A percentile compares a stretch with the other conserved stretches of the same genome.
phyloP scores from a whole-genome alignment of 73 alveolate genomes.

The Symbiodinium natans region DNA sequence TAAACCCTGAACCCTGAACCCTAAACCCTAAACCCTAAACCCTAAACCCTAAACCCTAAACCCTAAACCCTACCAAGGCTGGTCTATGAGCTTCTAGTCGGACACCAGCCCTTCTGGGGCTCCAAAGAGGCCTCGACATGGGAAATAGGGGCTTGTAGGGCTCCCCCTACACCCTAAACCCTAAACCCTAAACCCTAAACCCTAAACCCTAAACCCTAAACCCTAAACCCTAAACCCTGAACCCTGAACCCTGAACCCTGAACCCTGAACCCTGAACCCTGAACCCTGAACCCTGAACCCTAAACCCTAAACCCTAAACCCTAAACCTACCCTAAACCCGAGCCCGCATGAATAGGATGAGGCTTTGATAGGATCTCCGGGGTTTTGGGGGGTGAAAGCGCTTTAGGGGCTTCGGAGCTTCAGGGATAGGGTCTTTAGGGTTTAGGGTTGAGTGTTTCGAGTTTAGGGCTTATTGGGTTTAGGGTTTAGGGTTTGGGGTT shows the following conservation, averaged over 20 bases:
- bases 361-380: too few species aligned
- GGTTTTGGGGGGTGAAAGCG: too few species aligned
- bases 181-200: background rate
- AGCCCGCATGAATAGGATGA: too few species aligned
- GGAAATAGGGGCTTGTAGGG: background rate
- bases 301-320: too few species aligned
- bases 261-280: background rate
- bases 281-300: too few species aligned
- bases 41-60: too few species aligned
- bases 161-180: background rate
- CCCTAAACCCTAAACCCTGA: background rate
- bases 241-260: background rate
- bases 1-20: background rate
- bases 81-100: slow-evolving; percentile 89
- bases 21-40: background rate
- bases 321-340: too few species aligned
- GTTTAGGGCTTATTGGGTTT: too few species aligned
- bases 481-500: too few species aligned
- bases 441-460: too few species aligned
- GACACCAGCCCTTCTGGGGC: slow-evolving; percentile 89
- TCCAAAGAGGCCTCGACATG: background rate
- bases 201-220: background rate
- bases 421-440: too few species aligned
- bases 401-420: too few species aligned
- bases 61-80: background rate